Conservation (phyloP, 192 early-diverging fungal genomes). For the Backusella tuberculispora region DNA sequence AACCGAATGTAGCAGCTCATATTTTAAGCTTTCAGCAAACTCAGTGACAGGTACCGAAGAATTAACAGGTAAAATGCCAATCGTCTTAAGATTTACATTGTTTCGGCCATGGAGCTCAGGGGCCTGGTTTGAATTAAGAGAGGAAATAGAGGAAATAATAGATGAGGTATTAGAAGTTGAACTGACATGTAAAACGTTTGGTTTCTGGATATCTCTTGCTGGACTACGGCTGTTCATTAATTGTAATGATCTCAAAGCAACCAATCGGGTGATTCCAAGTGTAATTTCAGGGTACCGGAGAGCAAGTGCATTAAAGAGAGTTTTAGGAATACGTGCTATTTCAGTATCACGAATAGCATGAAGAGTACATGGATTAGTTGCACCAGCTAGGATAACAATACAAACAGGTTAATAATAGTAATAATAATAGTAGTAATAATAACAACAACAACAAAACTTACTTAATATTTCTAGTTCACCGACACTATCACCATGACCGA, state of each 20-base stretch:
- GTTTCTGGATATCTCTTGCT: not conserved
- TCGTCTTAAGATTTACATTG: constrained; percentile 94
- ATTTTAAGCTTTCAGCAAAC: constrained; percentile 85
- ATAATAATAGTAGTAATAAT: not conserved
- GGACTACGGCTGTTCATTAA: constrained; percentile 32
- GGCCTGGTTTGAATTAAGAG: not conserved
- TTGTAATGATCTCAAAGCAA: constrained; percentile 74
- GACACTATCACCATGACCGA: constrained; percentile 93
- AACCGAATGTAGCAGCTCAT: constrained; percentile 64
- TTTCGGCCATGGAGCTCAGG: constrained; percentile 62
- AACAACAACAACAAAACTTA: constrained; percentile 28
- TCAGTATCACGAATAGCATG: constrained; percentile 99
- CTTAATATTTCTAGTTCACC: constrained; percentile 94
- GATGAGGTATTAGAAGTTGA: constrained; percentile 4
- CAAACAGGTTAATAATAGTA: not conserved
- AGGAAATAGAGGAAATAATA: constrained; percentile 22
- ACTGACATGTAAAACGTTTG: constrained; percentile 1
- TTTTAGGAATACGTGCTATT: constrained; percentile 93
- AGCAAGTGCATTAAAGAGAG: constrained; percentile 92
- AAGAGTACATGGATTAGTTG: constrained; percentile 78
- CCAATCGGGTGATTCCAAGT: constrained; percentile 86
- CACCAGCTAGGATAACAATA: constrained; percentile 44
- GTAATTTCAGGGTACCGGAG: constrained; percentile 89
- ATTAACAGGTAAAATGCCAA: constrained; percentile 90
- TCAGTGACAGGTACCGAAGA: constrained; percentile 79